Conservation (phyloP, 2,329 filamentous ascomycete species). For the Colletotrichum truncatum region DNA sequence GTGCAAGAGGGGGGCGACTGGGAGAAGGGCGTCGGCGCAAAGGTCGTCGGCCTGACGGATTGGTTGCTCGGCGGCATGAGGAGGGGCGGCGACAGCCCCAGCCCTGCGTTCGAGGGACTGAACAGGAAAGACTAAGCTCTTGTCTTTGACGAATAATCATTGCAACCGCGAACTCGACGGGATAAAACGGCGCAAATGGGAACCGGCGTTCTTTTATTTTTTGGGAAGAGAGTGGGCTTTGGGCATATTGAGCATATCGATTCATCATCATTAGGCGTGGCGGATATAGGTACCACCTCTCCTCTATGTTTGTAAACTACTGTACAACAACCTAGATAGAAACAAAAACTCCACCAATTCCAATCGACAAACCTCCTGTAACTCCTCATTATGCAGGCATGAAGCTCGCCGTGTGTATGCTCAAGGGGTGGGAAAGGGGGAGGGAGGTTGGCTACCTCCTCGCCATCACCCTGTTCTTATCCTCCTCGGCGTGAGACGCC, state of each 20-base stretch:
- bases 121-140: neutral
- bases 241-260: conserved; percentile 11
- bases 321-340: conserved; percentile 7
- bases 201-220: conserved; percentile 27
- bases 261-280: conserved; percentile 22
- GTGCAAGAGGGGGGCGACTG: conserved; percentile 84
- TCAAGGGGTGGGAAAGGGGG: too few species aligned
- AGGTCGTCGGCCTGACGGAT: conserved; percentile 91
- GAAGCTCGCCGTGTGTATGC: neutral
- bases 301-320: conserved; percentile 24
- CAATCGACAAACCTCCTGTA: neutral
- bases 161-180: neutral
- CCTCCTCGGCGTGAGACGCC: conserved; percentile 16
- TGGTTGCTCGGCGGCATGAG: conserved; percentile 87
- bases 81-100: conserved; percentile 38
- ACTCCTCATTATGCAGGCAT: conserved; percentile 1
- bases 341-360: neutral
- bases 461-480: neutral
- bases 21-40: conserved; percentile 82
- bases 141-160: neutral
- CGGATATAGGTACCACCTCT: conserved; percentile 16
- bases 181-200: conserved; percentile 5
- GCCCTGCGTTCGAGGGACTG: conserved; percentile 33
- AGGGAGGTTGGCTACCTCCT: too few species aligned
- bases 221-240: too few species aligned